Evolutionary conservation across 2,329 filamentous ascomycete genomes (phyloP).

Genomic region (Didymella pomorum): DNA sequence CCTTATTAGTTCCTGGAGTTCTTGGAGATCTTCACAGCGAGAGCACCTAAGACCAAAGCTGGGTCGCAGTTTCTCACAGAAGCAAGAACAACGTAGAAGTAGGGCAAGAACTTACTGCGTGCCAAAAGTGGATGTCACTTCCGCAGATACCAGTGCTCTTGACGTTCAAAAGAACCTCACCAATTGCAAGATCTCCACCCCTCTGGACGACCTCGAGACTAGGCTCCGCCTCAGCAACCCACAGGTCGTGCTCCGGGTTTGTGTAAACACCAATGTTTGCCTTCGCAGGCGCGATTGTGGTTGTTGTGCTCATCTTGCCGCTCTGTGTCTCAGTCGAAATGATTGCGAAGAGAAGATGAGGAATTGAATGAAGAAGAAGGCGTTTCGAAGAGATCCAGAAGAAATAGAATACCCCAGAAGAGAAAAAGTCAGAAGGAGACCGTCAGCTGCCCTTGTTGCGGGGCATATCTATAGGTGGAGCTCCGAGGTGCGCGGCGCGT

Average conservation of each 20-base stretch:
- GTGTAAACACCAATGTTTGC: slow-evolving; percentile 96
- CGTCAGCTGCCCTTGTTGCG: slow-evolving; percentile 23
- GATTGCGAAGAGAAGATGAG: slow-evolving; percentile 23
- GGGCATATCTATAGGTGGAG: slow-evolving; percentile 20
- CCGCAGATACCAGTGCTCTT: slow-evolving; percentile 97
- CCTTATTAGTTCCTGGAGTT: slow-evolving; percentile 14
- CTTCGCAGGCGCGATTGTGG: slow-evolving; percentile 66
- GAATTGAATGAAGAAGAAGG: background rate
- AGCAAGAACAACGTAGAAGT: no score
- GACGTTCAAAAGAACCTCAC: slow-evolving; percentile 87
- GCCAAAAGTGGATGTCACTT: slow-evolving; percentile 97
- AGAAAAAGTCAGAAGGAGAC: slow-evolving; percentile 8
- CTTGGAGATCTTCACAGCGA: background rate
- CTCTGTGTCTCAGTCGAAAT: slow-evolving; percentile 17
- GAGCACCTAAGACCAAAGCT: background rate
- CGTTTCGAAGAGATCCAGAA: slow-evolving; percentile 1
- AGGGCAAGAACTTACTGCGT: slow-evolving; percentile 63
- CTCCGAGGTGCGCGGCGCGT: slow-evolving; percentile 16
- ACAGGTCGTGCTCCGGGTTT: slow-evolving; percentile 89
- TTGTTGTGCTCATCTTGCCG: slow-evolving; percentile 45
- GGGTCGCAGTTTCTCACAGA: background rate
- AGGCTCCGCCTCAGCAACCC: slow-evolving; percentile 82
- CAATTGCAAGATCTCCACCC: slow-evolving; percentile 73
- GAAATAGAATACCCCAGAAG: slow-evolving; percentile 12
- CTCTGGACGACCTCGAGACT: slow-evolving; percentile 76